phyloP scores from a whole-genome alignment of 352 stramenopile genomes.

The Thalassiosira delicatula region DNA sequence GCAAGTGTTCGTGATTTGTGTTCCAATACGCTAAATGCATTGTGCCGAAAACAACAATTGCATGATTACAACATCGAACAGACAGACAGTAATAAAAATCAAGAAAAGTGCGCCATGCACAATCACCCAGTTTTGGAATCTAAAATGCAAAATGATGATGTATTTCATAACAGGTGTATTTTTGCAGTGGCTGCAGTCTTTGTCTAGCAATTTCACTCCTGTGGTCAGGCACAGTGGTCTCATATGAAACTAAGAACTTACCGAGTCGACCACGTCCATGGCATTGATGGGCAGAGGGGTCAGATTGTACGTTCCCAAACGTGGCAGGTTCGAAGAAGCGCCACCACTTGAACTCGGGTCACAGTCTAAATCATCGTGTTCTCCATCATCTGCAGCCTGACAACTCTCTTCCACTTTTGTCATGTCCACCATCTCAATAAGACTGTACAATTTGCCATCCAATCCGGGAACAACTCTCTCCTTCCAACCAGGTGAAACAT shows the following conservation, averaged over 20 bases:
- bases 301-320: constrained; percentile 45
- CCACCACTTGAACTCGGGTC: not conserved
- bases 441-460: constrained; percentile 77
- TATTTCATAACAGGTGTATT: no score
- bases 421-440: constrained; percentile 34
- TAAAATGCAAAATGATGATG: no score
- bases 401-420: constrained; percentile 14
- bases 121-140: no score
- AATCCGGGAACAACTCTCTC: constrained; percentile 77
- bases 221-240: no score
- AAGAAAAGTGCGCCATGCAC: no score
- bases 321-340: constrained; percentile 15
- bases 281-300: constrained; percentile 47
- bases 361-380: constrained; percentile 42
- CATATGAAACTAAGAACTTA: constrained; percentile 9
- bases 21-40: no score
- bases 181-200: no score
- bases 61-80: no score
- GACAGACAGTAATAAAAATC: no score
- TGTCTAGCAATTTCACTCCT: no score
- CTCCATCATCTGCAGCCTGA: constrained; percentile 17
- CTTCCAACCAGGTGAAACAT: constrained; percentile 33
- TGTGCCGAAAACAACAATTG: no score
- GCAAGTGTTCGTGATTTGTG: no score
- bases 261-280: constrained; percentile 61